These are phyloP conservation scores for Tulasnella sp. DNA, from an alignment of 768 basidiomycete genomes.

Conservation along the genomic window DNA sequence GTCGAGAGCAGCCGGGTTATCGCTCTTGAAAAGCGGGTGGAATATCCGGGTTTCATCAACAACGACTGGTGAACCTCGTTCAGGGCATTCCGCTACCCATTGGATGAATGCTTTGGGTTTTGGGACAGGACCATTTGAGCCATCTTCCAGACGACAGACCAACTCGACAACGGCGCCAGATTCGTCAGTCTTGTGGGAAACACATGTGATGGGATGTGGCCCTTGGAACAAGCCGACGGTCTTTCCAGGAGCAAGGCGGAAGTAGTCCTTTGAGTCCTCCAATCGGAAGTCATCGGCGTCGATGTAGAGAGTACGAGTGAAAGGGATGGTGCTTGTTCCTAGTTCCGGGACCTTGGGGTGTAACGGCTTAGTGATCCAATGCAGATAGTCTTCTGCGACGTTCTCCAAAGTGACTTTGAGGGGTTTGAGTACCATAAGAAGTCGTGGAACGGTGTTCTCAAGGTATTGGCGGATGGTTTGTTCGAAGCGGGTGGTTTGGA, in stretches of 20 bases:
- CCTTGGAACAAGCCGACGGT: constrained; percentile 93
- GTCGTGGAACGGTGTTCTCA: constrained; percentile 72
- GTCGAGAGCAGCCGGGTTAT: constrained; percentile 60
- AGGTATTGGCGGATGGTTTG: constrained; percentile 78
- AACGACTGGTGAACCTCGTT: constrained; percentile 65
- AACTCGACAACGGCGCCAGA: constrained; percentile 65
- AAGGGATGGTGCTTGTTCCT: constrained; percentile 67
- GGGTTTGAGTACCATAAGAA: constrained; percentile 84
- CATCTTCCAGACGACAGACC: constrained; percentile 63
- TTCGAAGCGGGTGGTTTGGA: constrained; percentile 82
- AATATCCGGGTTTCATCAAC: constrained; percentile 89
- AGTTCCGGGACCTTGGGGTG: constrained; percentile 89
- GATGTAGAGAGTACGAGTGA: constrained; percentile 83
- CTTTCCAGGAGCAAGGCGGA: constrained; percentile 94
- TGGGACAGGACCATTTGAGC: constrained; percentile 31
- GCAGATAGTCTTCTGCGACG: constrained; percentile 68
- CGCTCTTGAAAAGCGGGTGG: constrained; percentile 86
- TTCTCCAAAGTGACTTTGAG: constrained; percentile 88
- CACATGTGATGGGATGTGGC: constrained; percentile 83
- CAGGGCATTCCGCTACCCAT: constrained; percentile 81
- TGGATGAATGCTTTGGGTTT: constrained; percentile 94
- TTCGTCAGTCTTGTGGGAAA: constrained; percentile 70
- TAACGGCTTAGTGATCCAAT: constrained; percentile 77
- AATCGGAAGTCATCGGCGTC: constrained; percentile 87
- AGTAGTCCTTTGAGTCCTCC: constrained; percentile 88